A percentile compares a stretch with the other conserved stretches of the same genome.
phyloP scores from a whole-genome alignment of 2,329 filamentous ascomycete species.

The Epichloe coenophiala region DNA sequence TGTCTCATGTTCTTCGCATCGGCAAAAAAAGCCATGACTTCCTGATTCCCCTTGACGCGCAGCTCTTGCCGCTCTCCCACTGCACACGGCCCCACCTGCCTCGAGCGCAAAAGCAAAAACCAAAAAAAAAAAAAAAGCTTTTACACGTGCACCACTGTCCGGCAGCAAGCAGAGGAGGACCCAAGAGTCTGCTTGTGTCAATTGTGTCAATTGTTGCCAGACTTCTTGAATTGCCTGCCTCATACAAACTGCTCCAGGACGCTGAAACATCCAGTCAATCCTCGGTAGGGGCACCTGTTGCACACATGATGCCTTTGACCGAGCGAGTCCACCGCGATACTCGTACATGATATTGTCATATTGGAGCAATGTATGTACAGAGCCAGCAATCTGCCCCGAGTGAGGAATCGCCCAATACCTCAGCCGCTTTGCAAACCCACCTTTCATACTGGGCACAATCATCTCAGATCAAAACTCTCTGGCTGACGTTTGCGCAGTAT shows the following conservation, averaged over 20 bases:
- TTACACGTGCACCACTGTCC: background rate
- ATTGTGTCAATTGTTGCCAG: background rate
- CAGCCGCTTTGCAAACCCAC: no score
- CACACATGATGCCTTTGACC: constrained; percentile 1
- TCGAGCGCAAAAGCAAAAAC: no score
- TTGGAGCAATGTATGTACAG: background rate
- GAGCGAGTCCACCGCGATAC: background rate
- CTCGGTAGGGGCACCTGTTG: background rate
- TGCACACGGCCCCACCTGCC: no score
- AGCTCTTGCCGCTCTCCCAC: no score
- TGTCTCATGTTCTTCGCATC: no score
- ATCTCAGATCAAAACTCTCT: background rate
- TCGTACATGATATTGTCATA: background rate
- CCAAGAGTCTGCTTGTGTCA: background rate
- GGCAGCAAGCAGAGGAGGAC: no score
- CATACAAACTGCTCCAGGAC: background rate
- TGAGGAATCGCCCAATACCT: no score
- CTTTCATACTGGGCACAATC: no score
- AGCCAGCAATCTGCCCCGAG: background rate
- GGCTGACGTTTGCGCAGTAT: background rate
- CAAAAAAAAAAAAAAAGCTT: background rate
- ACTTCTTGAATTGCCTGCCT: background rate
- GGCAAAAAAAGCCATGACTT: no score
- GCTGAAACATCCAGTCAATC: background rate
- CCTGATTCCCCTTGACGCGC: no score